These are phyloP conservation scores for Globisporangium solare DNA, from an alignment of 352 stramenopile genomes.

Conservation along the genomic window DNA sequence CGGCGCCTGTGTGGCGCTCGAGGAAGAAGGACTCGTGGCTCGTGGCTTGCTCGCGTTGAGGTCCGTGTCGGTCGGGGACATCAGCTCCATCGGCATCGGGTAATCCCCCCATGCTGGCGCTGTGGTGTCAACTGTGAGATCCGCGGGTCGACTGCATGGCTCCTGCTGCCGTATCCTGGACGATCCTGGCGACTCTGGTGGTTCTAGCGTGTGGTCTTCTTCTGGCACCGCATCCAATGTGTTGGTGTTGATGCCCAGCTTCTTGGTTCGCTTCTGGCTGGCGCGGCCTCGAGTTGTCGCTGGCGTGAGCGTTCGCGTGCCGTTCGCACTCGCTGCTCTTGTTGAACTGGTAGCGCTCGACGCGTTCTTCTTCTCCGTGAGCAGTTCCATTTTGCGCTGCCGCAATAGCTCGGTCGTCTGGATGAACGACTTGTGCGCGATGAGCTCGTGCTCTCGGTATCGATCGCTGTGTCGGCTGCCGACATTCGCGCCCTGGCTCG, in stretches of 20 bases:
- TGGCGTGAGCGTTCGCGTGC: constrained; percentile 10
- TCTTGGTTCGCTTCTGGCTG: constrained; percentile 12
- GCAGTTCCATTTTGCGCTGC: constrained; percentile 23
- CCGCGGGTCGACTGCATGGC: background rate
- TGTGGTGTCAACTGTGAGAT: background rate
- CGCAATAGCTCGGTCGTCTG: constrained; percentile 48
- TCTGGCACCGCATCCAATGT: constrained; percentile 9
- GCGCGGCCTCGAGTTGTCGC: background rate
- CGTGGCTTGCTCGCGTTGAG: constrained; percentile 13
- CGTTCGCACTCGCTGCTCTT: background rate
- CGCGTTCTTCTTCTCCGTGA: constrained; percentile 10
- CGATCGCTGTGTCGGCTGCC: constrained; percentile 18
- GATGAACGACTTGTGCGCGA: constrained; percentile 57
- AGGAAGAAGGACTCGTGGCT: constrained; percentile 10
- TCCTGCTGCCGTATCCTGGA: background rate
- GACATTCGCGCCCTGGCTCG: constrained; percentile 34
- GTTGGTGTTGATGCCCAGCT: background rate
- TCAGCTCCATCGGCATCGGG: constrained; percentile 18
- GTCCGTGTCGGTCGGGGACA: constrained; percentile 21
- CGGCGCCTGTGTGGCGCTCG: constrained; percentile 1
- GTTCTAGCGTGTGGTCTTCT: constrained; percentile 5
- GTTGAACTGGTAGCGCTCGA: background rate
- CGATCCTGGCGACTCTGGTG: background rate
- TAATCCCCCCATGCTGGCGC: background rate
- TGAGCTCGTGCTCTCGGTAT: constrained; percentile 24